Percentiles rank a stretch among this genome's conserved stretches.
Conservation (phyloP, 495 filamentous ascomycete species). For the Penicillium turbatum region DNA sequence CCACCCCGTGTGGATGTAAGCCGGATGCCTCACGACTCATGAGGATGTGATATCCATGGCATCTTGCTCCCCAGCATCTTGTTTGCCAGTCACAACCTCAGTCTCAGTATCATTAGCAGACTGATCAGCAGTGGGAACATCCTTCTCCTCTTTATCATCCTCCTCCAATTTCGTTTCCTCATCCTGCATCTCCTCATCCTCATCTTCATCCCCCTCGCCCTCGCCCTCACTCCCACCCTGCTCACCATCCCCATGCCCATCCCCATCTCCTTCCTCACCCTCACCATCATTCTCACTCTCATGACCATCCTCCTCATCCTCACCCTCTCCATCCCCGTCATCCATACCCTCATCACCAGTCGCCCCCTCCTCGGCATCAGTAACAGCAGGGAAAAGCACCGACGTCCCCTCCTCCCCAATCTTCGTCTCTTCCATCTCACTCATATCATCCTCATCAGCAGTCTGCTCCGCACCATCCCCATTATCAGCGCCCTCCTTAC, state of each 20-base stretch:
- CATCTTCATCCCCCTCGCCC: conserved; percentile 17
- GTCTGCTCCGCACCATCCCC: conserved; percentile 35
- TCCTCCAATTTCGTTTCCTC: conserved; percentile 16
- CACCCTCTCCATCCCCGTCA: conserved; percentile 57
- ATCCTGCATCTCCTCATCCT: conserved; percentile 25
- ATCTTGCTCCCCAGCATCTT: conserved; percentile 13
- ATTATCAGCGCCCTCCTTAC: conserved; percentile 4
- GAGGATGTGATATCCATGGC: conserved; percentile 18
- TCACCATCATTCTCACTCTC: conserved; percentile 11
- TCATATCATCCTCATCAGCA: conserved; percentile 77
- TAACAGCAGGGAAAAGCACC: conserved; percentile 36
- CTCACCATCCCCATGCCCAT: not conserved
- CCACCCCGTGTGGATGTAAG: not conserved
- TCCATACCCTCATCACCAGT: conserved; percentile 22
- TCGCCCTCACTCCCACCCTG: conserved; percentile 12
- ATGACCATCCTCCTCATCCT: conserved; percentile 52
- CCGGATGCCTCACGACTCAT: not conserved
- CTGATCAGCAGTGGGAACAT: conserved; percentile 5
- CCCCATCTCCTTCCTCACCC: conserved; percentile 11
- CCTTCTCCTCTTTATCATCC: conserved; percentile 20
- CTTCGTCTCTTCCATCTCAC: conserved; percentile 56
- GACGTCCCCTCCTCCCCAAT: conserved; percentile 41
- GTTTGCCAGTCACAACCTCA: conserved; percentile 15
- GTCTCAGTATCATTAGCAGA: conserved; percentile 13
- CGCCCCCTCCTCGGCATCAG: conserved; percentile 27